phyloP scores from a whole-genome alignment of 179 eudicot species.

The Gypsophila paniculata region DNA sequence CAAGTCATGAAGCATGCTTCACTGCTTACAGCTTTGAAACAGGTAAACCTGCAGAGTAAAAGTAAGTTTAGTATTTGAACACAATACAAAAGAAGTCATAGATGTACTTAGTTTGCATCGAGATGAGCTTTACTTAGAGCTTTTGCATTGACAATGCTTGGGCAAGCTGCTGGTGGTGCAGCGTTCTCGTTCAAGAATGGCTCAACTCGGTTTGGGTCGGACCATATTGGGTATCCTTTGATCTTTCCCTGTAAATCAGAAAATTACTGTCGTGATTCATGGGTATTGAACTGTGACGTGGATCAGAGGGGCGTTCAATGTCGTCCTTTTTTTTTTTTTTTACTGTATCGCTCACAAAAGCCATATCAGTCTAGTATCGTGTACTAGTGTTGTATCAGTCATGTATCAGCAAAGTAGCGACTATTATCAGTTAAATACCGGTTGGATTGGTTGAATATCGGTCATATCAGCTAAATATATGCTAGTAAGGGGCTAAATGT shows the following conservation, averaged over 20 bases:
- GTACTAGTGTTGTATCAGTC: too few species aligned
- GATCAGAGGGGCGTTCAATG: too few species aligned
- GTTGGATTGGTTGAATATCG: too few species aligned
- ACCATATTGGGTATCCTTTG: constrained; percentile 85
- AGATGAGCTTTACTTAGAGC: constrained; percentile 46
- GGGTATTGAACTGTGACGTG: too few species aligned
- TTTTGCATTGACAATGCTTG: constrained; percentile 90
- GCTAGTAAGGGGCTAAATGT: too few species aligned
- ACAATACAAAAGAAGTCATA: background rate
- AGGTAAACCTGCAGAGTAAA: constrained; percentile 42
- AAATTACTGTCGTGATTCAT: background rate
- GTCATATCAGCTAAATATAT: too few species aligned
- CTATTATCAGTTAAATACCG: too few species aligned
- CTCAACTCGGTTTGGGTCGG: constrained; percentile 61
- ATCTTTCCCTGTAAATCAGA: constrained; percentile 61
- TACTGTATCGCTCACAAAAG: too few species aligned
- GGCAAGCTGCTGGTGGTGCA: constrained; percentile 81
- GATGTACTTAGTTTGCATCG: background rate
- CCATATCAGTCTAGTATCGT: too few species aligned
- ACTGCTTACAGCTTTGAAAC: constrained; percentile 43
- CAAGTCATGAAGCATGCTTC: constrained; percentile 8
- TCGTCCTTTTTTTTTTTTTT: too few species aligned
- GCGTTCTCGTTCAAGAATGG: constrained; percentile 72
- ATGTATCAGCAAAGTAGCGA: too few species aligned
- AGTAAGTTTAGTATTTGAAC: background rate